A percentile compares a stretch with the other conserved stretches of the same genome.
phyloP scores from a whole-genome alignment of 176 grass and related monocot species.

The Zizania latifolia region DNA sequence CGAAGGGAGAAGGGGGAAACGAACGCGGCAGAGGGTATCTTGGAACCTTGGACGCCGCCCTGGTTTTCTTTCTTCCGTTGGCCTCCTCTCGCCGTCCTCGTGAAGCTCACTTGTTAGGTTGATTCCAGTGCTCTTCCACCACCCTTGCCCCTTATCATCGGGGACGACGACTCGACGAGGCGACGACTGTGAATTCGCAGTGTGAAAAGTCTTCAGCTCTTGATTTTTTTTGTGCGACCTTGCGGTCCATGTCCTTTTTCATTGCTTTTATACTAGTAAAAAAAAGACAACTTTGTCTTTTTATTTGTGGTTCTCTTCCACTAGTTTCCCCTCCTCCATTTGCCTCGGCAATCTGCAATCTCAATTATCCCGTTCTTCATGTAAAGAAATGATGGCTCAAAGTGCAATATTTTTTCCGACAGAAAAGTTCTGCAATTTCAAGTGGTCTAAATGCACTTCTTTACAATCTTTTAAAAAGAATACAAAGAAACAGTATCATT shows the following conservation, averaged over 20 bases:
- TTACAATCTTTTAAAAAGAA: too few relatives aligned
- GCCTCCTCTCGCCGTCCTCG: conserved; percentile 9
- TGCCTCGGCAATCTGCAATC: too few relatives aligned
- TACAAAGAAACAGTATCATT: too few relatives aligned
- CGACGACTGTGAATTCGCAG: background rate
- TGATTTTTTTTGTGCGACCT: conserved; percentile 29
- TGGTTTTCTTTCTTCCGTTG: conserved; percentile 14
- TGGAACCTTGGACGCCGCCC: conserved; percentile 20
- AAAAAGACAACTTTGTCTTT: background rate
- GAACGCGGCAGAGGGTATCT: conserved; percentile 15
- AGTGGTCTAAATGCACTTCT: too few relatives aligned
- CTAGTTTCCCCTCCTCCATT: too few relatives aligned
- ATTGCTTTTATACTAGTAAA: too few relatives aligned
- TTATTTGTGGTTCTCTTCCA: too few relatives aligned
- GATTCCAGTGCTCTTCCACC: conserved; percentile 23
- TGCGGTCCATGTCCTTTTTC: background rate
- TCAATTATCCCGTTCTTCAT: too few relatives aligned
- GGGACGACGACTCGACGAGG: conserved; percentile 2
- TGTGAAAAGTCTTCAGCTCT: conserved; percentile 19
- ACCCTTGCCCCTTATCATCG: conserved; percentile 6
- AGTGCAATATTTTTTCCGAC: too few relatives aligned
- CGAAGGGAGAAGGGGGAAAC: background rate
- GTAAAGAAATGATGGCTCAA: too few relatives aligned
- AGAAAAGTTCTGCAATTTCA: too few relatives aligned
- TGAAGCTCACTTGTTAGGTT: conserved; percentile 23